Evolutionary conservation across 2,329 filamentous ascomycete species (phyloP).

Genomic region (Monosporascus sp.): DNA sequence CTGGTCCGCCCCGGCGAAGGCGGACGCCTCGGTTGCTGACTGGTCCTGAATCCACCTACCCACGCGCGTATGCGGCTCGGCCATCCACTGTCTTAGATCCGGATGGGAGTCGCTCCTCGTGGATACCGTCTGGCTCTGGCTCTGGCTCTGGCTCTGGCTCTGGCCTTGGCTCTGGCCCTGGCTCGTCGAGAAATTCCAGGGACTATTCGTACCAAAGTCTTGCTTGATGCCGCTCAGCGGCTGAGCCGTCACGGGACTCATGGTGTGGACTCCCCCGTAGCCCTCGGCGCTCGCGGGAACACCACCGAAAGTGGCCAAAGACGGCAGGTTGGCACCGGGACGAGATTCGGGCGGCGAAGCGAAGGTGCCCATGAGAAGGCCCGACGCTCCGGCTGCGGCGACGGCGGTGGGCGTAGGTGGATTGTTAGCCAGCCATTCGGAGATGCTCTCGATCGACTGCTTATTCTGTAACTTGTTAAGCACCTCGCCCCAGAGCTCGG

Average conservation of each 20-base stretch:
- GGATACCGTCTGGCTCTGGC: slow-evolving; percentile 39
- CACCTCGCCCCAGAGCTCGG: slow-evolving; percentile 49
- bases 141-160: slow-evolving; percentile 29
- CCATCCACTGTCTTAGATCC: slow-evolving; percentile 41
- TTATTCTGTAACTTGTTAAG: slow-evolving; percentile 47
- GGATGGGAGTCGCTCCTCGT: slow-evolving; percentile 42
- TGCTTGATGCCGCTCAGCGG: slow-evolving; percentile 26
- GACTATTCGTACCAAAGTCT: slow-evolving; percentile 39
- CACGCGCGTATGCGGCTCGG: slow-evolving; percentile 41
- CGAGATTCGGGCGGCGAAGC: slow-evolving; percentile 19
- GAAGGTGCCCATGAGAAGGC: slow-evolving; percentile 20
- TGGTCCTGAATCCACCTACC: slow-evolving; percentile 45
- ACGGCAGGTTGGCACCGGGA: slow-evolving; percentile 19
- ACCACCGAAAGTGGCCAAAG: slow-evolving; percentile 18
- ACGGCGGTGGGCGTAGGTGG: slow-evolving; percentile 26
- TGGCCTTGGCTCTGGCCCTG: too few relatives aligned
- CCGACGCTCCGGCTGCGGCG: background rate
- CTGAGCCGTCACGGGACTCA: slow-evolving; percentile 27
- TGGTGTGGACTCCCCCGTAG: slow-evolving; percentile 22
- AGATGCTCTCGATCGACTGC: slow-evolving; percentile 49
- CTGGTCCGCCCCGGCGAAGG: slow-evolving; percentile 39
- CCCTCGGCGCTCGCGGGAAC: slow-evolving; percentile 11
- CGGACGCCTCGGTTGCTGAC: slow-evolving; percentile 22
- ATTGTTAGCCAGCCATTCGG: slow-evolving; percentile 43
- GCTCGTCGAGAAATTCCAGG: slow-evolving; percentile 41